These are phyloP conservation scores for Plasmodium billcollinsi DNA, from an alignment of 169 alveolate genomes.

Conservation along the genomic window DNA sequence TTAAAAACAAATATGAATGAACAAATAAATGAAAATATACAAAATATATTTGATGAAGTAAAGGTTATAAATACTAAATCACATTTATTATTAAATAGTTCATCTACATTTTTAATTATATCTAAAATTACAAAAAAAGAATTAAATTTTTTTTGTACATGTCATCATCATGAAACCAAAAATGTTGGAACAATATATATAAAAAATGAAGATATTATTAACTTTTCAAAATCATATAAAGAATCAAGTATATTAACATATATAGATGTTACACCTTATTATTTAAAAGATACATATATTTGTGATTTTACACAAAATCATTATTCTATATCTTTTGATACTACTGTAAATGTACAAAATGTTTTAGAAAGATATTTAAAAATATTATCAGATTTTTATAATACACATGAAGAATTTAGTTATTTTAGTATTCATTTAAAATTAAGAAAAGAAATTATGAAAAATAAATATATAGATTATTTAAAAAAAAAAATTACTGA, in stretches of 20 bases:
- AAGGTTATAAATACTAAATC: slow-evolving; percentile 23
- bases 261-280: slow-evolving; percentile 53
- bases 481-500: slow-evolving; percentile 23
- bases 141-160: slow-evolving; percentile 55
- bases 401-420: slow-evolving; percentile 15
- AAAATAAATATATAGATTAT: slow-evolving; percentile 48
- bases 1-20: slow-evolving; percentile 47
- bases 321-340: slow-evolving; percentile 8
- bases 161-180: slow-evolving; percentile 48
- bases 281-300: slow-evolving; percentile 29
- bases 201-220: slow-evolving; percentile 4
- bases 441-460: slow-evolving; percentile 35
- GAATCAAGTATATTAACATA: background rate
- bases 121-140: slow-evolving; percentile 39
- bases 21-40: slow-evolving; percentile 32
- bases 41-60: slow-evolving; percentile 37
- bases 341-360: slow-evolving; percentile 1
- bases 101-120: slow-evolving; percentile 52
- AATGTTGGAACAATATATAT: slow-evolving; percentile 40
- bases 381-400: background rate
- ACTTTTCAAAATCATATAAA: background rate
- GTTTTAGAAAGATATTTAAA: slow-evolving; percentile 8
- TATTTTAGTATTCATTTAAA: slow-evolving; percentile 48
- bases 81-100: slow-evolving; percentile 11
- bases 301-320: slow-evolving; percentile 43